Evolutionary conservation across 1,284 basidiomycete species (phyloP), one percentile per base, ranked within the genome.

Genomic region (Cutaneotrichosporon cyanovorans): DNA sequence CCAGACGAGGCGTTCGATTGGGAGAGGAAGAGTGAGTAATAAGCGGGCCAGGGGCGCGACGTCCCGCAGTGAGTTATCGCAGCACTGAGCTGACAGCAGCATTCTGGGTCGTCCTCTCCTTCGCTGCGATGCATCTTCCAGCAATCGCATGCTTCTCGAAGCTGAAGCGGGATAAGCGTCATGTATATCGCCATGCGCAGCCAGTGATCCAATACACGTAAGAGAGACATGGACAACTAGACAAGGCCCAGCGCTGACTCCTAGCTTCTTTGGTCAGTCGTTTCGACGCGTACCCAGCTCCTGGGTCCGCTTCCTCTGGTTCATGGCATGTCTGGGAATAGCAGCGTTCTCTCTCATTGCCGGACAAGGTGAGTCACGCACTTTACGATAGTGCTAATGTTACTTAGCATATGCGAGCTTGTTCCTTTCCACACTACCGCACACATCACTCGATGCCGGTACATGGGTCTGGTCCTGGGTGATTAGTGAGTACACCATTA

Each of bases 401-500:
- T 25, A 5, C n/a, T 19, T 37, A 72, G 70, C 69, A 11, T 79
- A 78, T 52, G 75, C 77, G 2, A 75, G 72, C 37, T 63, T 78
- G 16, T 79, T 75, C 56, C 65, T 79, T 4, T 70, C 68, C 9
- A 78, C 78, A 0, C 57, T 78, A 4, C 78, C 78, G 19, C 78
- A 79, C 56, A 74, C 73, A 0, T 75, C 74, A 5, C 52, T 78
- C 5, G 77, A 78, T 48, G 77, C 77, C 1, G 73, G 76, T 25
- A 74, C 75, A 4, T 79, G 78, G 63, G 77, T 78, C 5, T 76
- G 72, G 56, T 75, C 74, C 12, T 78, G 76, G 76, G 71, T 75
- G 19, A 65, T 74, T 21, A 77, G 75, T 54, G 42, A 51, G 62
- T 9, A 6, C n/a, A 15, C 18, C 31, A 18, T 5, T 14, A 10